Evolutionary conservation across 2,329 filamentous ascomycete species (phyloP), one percentile per base, ranked within the genome.

Genomic region (Fusarium sp.): DNA sequence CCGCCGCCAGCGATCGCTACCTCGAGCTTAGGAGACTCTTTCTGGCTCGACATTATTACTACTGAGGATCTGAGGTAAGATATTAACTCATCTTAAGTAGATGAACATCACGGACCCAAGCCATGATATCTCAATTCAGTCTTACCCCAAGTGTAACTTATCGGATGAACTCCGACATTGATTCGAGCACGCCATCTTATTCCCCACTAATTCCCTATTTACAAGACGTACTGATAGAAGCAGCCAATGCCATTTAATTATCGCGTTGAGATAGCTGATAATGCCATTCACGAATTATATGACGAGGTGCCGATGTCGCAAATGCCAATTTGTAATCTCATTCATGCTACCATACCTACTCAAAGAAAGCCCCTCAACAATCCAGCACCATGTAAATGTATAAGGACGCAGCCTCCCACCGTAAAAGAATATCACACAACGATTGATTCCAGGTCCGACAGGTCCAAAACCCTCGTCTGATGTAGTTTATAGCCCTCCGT

Each of bases 1-100:
- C 86, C 86, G 30, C 85, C 86, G 33, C 86, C 86, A 6, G 84
- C 79, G 48, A 88, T 85, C 42, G 85, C 83, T 11, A 88, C 26
- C 20, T 54, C 24, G 11, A 54, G 50, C 20, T 41, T 41, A n/a
- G 26, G 15, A 1, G 35, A 54, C 10, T 54, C 35, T 14, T 10
- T 11, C 30, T 41, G 50, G n/a, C 1, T 0, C 4, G 50, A 7
- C 50, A 54, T 54, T 24, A 6, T 18, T 13, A 18, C 2, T 10
- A 5, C 6, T n/a, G 20, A 28, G 7, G 0, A 47, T 30, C 3
- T 6, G 4, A 30, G 16, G 0, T 16, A 7, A 47, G 33, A 10
- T 3, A 8, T 39, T 14, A 13, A 15, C 8, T 6, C 22, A 55
- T 31, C 16, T 42, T 20, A 55, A 55, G 51, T 42, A 42, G 20